A percentile compares a stretch with the other conserved stretches of the same genome.
These are phyloP conservation scores for Lentinula edodes DNA, from an alignment of 768 basidiomycete species.

Conservation along the genomic window DNA sequence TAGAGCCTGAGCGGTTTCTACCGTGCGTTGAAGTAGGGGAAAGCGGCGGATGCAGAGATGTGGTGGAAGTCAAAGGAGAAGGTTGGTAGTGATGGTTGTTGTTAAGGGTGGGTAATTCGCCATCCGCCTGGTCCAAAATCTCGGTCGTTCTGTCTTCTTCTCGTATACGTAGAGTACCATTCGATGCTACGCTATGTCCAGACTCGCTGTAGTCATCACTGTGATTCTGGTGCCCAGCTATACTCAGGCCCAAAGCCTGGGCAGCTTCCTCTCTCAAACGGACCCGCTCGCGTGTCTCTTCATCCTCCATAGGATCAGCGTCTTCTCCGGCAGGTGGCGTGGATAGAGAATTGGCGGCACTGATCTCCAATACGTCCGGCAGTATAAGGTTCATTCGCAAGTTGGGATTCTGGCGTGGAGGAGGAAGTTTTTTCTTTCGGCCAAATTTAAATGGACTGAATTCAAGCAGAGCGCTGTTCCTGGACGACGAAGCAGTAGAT, in stretches of 20 bases:
- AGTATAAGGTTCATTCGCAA: constrained; percentile 39
- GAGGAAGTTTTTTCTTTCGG: neutral
- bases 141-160: neutral
- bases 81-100: neutral
- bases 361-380: constrained; percentile 73
- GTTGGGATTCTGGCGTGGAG: neutral
- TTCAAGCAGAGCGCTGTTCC: neutral
- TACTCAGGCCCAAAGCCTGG: constrained; percentile 61
- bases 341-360: constrained; percentile 23
- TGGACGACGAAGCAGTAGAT: neutral
- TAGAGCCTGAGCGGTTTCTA: constrained; percentile 33
- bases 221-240: constrained; percentile 31
- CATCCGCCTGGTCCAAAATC: neutral
- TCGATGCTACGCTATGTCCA: neutral
- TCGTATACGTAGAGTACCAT: neutral
- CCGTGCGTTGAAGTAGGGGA: constrained; percentile 9
- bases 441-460: constrained; percentile 2
- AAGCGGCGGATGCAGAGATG: constrained; percentile 15
- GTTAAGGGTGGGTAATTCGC: neutral
- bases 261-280: constrained; percentile 74
- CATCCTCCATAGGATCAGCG: constrained; percentile 25
- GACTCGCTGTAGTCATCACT: neutral
- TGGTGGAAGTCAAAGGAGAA: constrained; percentile 26
- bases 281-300: constrained; percentile 68
- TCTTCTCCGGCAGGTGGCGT: constrained; percentile 1